A percentile compares a stretch with the other conserved stretches of the same genome.
phyloP scores from a whole-genome alignment of 2,329 filamentous ascomycete species.

The Fusarium haematococcum region DNA sequence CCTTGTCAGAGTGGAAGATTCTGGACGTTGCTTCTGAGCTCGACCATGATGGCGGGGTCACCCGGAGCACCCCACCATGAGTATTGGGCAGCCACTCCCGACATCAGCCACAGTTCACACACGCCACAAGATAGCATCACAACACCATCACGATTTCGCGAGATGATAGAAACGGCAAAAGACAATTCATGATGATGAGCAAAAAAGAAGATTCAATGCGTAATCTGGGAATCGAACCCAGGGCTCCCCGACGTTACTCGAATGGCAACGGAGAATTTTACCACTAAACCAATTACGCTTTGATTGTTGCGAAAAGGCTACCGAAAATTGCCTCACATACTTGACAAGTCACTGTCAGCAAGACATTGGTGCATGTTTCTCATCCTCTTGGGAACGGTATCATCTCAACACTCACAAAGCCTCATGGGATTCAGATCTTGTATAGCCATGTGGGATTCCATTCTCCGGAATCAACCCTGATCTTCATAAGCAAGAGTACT shows the following conservation, averaged over 20 bases:
- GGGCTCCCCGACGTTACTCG: slow-evolving; percentile 34
- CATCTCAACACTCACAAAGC: neutral
- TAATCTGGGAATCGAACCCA: slow-evolving; percentile 43
- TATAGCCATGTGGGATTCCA: slow-evolving; percentile 9
- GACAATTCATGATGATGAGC: neutral
- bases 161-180: neutral
- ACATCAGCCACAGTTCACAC: neutral
- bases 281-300: slow-evolving; percentile 40
- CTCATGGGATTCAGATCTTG: neutral
- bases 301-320: neutral
- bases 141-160: neutral
- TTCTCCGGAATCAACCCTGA: slow-evolving; percentile 13
- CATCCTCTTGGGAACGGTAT: neutral
- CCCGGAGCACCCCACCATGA: slow-evolving; percentile 38
- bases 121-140: neutral
- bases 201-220: slow-evolving; percentile 5
- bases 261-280: slow-evolving; percentile 43
- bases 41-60: slow-evolving; percentile 43
- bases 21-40: slow-evolving; percentile 39
- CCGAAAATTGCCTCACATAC: neutral
- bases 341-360: neutral
- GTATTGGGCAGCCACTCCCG: neutral
- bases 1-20: slow-evolving; percentile 39
- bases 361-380: neutral
- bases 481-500: slow-evolving; percentile 43